Conservation (phyloP, 768 basidiomycete genomes). For the Psilocybe azurescens region DNA sequence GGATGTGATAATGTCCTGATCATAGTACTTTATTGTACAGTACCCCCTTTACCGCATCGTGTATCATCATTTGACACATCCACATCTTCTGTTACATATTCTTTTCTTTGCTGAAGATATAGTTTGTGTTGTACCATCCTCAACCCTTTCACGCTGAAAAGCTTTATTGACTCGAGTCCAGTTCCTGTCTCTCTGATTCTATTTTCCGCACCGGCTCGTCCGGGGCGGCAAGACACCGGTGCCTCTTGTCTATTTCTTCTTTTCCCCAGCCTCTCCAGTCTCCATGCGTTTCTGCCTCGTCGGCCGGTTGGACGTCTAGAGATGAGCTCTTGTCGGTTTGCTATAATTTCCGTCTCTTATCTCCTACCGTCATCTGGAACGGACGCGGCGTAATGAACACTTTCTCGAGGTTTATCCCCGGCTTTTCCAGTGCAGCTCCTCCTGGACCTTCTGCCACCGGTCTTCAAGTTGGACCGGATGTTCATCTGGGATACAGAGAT, state of each 20-base stretch:
- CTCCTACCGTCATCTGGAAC: not conserved
- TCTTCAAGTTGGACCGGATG: not conserved
- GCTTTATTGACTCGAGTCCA: not conserved
- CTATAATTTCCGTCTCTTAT: not conserved
- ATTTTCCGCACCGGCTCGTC: not conserved
- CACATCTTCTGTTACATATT: not conserved
- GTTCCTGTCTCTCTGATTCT: not conserved
- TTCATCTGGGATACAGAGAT: not conserved
- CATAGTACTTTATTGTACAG: not conserved
- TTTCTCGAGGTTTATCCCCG: conserved; percentile 9
- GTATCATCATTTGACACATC: not conserved
- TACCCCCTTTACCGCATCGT: not conserved
- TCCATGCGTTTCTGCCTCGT: not conserved
- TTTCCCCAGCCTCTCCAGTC: not conserved
- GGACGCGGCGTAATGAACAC: conserved; percentile 11
- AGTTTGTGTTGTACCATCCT: not conserved
- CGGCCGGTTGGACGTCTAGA: not conserved
- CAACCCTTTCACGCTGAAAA: not conserved
- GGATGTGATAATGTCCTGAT: conserved; percentile 69
- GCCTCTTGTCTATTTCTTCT: not conserved
- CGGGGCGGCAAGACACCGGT: not conserved
- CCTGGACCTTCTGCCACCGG: not conserved
- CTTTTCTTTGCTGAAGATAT: not conserved
- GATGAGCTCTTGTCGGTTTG: not conserved
- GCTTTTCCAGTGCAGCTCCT: not conserved